Base-by-base conservation (phyloP, 2,329 filamentous ascomycete genomes). In the Fusarium burgessii region DNA sequence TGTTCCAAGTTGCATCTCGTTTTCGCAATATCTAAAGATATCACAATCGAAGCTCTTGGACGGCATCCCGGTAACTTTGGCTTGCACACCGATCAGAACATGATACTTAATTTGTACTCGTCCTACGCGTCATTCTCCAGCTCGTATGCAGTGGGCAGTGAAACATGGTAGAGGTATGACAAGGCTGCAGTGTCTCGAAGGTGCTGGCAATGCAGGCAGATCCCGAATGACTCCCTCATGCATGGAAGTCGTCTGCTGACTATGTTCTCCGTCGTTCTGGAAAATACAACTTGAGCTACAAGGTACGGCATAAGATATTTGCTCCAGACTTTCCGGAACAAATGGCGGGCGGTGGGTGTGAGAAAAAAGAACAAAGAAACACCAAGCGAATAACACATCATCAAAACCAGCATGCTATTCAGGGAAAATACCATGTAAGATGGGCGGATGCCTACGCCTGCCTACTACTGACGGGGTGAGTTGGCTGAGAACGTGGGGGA, bases 191-290 rank as follows among this genome's bases (percentile, higher is more conserved):
- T 76, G 66, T 55, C 55, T 66, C 69, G 45, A 66, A 41, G 56
- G 62, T 74, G 74, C 60, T 76, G 74, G 74, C 72, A 75, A 75
- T 71, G 62, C 74, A 75, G 66, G 65, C 43, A 59, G 71, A 68
- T 71, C 41, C 66, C 64, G 71, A 74, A 75, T 76, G 74, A 76
- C 74, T 76, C 74, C 65, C 64, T 59, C 65, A 57, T 74, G 71
- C 74, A 66, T 74, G 63, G 54, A 62, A 59, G 58, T 56, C 52
- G 61, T 72, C 74, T 69, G 72, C 72, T 76, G 74, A 74, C 72
- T 66, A 65, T 66, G 65, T 63, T 61, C 58, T 66, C 73, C 50
- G 61, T 71, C 55, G 58, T 56, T 66, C 45, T 60, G 43, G 52
- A 64, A 60, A 62, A 61, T 56, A 49, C 46, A 60, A 61, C 38